Evolutionary conservation across 2,329 filamentous ascomycete genomes (phyloP).

Genomic region (Atkinsonella texensis): DNA sequence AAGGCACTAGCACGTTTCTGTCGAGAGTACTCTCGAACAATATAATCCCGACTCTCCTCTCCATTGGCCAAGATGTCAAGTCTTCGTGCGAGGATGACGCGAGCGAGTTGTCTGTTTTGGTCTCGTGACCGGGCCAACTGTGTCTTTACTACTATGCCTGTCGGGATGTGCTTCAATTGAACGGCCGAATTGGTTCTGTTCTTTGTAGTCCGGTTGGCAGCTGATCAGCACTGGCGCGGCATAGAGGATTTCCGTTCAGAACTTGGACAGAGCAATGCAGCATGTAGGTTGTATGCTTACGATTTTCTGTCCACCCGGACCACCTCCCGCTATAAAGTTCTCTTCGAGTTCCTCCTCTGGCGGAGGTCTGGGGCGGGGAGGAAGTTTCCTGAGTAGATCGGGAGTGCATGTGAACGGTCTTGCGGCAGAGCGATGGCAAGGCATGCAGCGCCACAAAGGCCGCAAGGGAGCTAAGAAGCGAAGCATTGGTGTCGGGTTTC

Average conservation of each 20-base stretch:
- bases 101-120: conserved; percentile 79
- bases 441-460: not conserved
- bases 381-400: conserved; percentile 41
- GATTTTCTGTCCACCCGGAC: conserved; percentile 93
- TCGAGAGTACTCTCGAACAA: conserved; percentile 50
- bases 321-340: conserved; percentile 78
- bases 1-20: conserved; percentile 62
- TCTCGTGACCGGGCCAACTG: conserved; percentile 79
- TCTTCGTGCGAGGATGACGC: conserved; percentile 61
- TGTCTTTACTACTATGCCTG: conserved; percentile 85
- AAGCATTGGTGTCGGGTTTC: not conserved
- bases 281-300: conserved; percentile 28
- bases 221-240: not conserved
- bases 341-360: conserved; percentile 72
- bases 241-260: not conserved
- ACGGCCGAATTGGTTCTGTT: conserved; percentile 97
- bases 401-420: conserved; percentile 21
- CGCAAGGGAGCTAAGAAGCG: not conserved
- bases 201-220: conserved; percentile 22
- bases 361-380: conserved; percentile 60
- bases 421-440: not conserved
- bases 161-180: conserved; percentile 80
- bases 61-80: conserved; percentile 65
- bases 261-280: not conserved
- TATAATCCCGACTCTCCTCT: conserved; percentile 49